phyloP scores from a whole-genome alignment of 495 filamentous ascomycete species.

The Lasiosphaeria miniovina region DNA sequence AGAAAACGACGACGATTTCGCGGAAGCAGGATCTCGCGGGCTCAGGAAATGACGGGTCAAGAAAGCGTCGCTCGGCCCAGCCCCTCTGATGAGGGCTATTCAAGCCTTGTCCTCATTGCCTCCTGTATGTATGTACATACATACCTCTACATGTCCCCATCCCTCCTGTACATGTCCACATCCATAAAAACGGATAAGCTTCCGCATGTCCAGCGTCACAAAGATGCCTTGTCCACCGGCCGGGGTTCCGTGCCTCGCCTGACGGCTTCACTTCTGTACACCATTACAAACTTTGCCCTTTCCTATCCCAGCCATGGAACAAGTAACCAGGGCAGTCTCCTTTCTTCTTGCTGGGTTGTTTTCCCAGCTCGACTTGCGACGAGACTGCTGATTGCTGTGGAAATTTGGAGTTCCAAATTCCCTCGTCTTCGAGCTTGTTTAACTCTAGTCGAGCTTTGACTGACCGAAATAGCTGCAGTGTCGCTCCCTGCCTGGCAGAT shows the following conservation, averaged over 20 bases:
- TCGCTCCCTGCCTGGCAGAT: slow-evolving; percentile 1
- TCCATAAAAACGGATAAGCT: slow-evolving; percentile 25
- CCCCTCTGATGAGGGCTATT: no score
- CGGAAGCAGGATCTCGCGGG: not conserved
- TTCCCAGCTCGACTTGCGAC: not conserved
- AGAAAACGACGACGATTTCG: not conserved
- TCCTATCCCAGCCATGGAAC: not conserved
- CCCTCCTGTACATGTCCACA: slow-evolving; percentile 16
- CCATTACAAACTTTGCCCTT: not conserved
- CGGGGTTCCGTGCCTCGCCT: slow-evolving; percentile 1
- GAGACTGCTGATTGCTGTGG: not conserved
- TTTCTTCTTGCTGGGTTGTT: not conserved
- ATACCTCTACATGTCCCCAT: slow-evolving; percentile 2
- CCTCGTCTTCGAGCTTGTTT: not conserved
- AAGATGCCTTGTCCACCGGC: slow-evolving; percentile 14
- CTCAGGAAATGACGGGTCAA: no score
- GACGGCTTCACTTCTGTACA: not conserved
- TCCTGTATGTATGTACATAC: no score
- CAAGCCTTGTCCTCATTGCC: no score
- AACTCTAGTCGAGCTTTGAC: not conserved
- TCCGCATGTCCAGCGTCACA: slow-evolving; percentile 26
- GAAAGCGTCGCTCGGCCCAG: no score
- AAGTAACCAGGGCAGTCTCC: not conserved
- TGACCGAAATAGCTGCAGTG: not conserved
- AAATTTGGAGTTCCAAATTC: not conserved